Evolutionary conservation across 2,329 filamentous ascomycete species (phyloP).

Genomic region (Zalaria sp.): DNA sequence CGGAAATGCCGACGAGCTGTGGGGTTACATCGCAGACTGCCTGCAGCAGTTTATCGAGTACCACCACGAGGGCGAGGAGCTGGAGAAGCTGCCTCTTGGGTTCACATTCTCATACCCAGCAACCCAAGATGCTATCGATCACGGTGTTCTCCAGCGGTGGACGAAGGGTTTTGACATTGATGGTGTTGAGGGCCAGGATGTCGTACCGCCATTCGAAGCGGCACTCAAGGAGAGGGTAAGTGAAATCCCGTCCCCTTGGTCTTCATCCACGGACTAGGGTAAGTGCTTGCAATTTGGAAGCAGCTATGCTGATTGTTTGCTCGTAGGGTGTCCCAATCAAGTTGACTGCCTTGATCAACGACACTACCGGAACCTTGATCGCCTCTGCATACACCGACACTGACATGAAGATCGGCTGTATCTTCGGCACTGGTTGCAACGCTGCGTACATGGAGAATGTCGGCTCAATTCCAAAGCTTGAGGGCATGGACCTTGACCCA

Average conservation of each 20-base stretch:
- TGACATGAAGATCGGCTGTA: constrained; percentile 88
- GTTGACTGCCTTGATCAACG: constrained; percentile 86
- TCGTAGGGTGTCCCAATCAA: constrained; percentile 74
- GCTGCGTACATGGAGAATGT: constrained; percentile 95
- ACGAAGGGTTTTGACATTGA: constrained; percentile 95
- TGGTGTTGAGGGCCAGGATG: constrained; percentile 80
- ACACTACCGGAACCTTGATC: constrained; percentile 93
- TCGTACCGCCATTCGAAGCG: constrained; percentile 75
- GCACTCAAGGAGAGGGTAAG: constrained; percentile 55
- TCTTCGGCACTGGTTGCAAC: constrained; percentile 97
- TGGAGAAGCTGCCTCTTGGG: constrained; percentile 62
- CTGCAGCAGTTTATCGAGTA: constrained; percentile 79
- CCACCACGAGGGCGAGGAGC: constrained; percentile 55
- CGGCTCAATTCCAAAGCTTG: constrained; percentile 84
- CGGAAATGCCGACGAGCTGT: constrained; percentile 70
- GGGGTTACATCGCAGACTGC: constrained; percentile 91
- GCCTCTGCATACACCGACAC: constrained; percentile 94
- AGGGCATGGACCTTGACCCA: constrained; percentile 73
- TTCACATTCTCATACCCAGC: constrained; percentile 97
- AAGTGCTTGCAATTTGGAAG: no score
- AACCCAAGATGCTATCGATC: constrained; percentile 84
- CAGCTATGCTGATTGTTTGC: constrained; percentile 4
- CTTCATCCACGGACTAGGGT: constrained; percentile 1
- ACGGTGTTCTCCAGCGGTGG: constrained; percentile 86
- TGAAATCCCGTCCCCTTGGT: not conserved